phyloP scores from a whole-genome alignment of 495 filamentous ascomycete species.

The Podospora conica region DNA sequence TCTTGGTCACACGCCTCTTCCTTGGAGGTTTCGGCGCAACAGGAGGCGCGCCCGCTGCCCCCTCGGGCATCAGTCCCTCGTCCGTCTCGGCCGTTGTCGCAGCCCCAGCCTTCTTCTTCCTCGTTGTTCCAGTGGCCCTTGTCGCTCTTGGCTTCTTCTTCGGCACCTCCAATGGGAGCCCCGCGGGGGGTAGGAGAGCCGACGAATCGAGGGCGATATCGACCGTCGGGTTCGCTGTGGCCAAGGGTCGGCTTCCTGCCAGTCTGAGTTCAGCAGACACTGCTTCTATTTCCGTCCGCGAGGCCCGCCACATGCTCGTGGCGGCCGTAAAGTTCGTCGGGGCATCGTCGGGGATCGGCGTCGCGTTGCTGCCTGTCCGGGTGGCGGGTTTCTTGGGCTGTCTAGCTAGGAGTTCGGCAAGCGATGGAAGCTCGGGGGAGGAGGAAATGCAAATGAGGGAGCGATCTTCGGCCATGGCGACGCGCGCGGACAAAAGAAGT shows the following conservation, averaged over 20 bases:
- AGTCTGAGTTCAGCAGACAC: neutral
- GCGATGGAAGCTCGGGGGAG: constrained; percentile 41
- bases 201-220: neutral
- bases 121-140: neutral
- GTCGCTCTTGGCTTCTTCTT: neutral
- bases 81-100: neutral
- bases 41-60: neutral
- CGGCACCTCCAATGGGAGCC: no score
- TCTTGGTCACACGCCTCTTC: constrained; percentile 6
- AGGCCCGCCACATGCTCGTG: constrained; percentile 26
- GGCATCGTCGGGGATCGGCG: constrained; percentile 30
- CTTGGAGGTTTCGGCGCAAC: neutral
- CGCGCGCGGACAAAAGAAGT: constrained; percentile 34
- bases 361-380: constrained; percentile 28
- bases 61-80: neutral
- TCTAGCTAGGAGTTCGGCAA: constrained; percentile 35
- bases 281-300: constrained; percentile 8
- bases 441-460: constrained; percentile 37
- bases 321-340: constrained; percentile 37
- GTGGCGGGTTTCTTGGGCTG: constrained; percentile 24
- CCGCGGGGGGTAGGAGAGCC: neutral
- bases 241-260: neutral
- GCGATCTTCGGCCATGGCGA: constrained; percentile 18
- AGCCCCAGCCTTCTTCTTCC: neutral
- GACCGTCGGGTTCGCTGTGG: neutral